Conservation (phyloP, 108 stramenopile species). For the Nannochloropsis gaditana region DNA sequence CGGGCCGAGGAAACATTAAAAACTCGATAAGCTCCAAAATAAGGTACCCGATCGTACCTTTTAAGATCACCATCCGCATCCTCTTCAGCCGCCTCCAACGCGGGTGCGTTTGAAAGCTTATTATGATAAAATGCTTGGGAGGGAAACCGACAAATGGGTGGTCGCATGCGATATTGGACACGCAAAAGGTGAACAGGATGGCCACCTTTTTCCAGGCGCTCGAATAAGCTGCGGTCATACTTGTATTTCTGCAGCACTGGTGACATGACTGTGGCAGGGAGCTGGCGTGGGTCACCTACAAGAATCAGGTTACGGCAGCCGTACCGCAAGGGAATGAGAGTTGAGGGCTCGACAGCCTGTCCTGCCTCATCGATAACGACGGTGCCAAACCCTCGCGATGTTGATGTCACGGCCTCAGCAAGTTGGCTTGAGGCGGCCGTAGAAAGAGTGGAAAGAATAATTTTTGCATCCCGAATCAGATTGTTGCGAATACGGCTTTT, state of each 20-base stretch:
- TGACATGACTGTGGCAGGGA: conserved; percentile 88
- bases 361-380: conserved; percentile 98
- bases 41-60: not conserved
- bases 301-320: conserved; percentile 51
- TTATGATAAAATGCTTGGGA: conserved; percentile 39
- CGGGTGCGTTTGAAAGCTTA: not conserved
- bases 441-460: conserved; percentile 87
- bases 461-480: conserved; percentile 73
- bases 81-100: not conserved
- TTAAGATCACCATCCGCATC: not conserved
- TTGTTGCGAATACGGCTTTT: not conserved
- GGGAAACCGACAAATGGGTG: conserved; percentile 72
- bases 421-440: conserved; percentile 69
- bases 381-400: conserved; percentile 72
- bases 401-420: conserved; percentile 56
- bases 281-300: conserved; percentile 93
- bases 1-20: not conserved
- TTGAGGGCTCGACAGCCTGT: conserved; percentile 87
- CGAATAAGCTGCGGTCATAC: conserved; percentile 83
- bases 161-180: conserved; percentile 94
- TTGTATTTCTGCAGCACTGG: not conserved
- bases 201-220: conserved; percentile 83
- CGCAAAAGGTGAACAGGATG: conserved; percentile 81
- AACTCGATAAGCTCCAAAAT: not conserved
- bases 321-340: conserved; percentile 77